Evolutionary conservation across 176 grass and related monocot genomes (phyloP).

Genomic region (Bonia amplexicaulis): DNA sequence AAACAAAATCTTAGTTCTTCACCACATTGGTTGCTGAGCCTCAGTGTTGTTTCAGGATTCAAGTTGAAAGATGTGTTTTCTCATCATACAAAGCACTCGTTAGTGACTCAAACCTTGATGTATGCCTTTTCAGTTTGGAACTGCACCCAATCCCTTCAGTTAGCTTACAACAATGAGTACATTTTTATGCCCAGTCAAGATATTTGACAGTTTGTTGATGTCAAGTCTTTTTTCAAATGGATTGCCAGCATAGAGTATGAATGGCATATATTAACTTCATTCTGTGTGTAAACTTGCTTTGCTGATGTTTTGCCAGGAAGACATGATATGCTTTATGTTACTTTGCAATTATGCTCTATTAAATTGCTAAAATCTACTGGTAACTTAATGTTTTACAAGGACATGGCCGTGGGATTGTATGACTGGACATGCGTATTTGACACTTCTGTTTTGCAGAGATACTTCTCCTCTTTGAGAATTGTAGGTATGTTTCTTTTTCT

Average conservation of each 20-base stretch:
- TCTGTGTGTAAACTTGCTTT: neutral
- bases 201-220: neutral
- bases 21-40: slow-evolving; percentile 9
- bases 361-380: neutral
- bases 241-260: neutral
- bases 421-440: too few relatives aligned
- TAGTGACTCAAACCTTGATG: too few relatives aligned
- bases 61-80: neutral
- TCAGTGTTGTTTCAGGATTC: slow-evolving; percentile 3
- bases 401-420: too few relatives aligned
- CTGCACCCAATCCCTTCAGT: neutral
- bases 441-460: too few relatives aligned
- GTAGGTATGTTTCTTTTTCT: too few relatives aligned
- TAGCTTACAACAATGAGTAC: neutral
- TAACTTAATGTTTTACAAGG: neutral
- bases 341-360: neutral
- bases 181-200: neutral
- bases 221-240: slow-evolving; percentile 2
- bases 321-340: neutral
- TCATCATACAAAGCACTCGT: neutral
- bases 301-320: neutral
- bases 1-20: neutral
- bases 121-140: neutral
- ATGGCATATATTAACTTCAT: neutral
- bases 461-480: too few relatives aligned